Evolutionary conservation across 169 alveolate species (phyloP).

Genomic region (Eimeria acervulina): DNA sequence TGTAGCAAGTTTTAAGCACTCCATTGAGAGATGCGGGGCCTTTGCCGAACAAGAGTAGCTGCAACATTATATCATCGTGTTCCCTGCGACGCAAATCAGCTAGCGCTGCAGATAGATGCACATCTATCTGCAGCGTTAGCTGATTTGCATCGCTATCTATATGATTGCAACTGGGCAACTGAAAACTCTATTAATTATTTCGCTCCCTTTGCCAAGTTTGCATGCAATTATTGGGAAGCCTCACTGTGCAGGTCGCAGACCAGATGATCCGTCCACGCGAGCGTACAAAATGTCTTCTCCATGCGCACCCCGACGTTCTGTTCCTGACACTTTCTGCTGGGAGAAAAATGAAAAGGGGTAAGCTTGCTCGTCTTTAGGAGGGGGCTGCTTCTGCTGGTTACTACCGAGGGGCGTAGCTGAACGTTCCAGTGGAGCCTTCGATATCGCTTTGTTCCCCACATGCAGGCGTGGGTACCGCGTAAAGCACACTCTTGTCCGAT

Average conservation of each 20-base stretch:
- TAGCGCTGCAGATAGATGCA: not conserved
- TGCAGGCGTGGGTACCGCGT: conserved; percentile 50
- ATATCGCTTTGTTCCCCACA: not conserved
- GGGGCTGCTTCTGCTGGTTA: not conserved
- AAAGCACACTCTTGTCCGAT: conserved; percentile 41
- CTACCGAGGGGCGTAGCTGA: not conserved
- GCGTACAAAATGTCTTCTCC: conserved; percentile 49
- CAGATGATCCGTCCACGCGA: conserved; percentile 71
- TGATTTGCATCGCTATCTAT: too few species aligned
- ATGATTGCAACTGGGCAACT: not conserved
- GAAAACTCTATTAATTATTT: not conserved
- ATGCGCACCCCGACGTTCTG: conserved; percentile 68
- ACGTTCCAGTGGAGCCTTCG: not conserved
- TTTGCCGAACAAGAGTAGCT: conserved; percentile 62
- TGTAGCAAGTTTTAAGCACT: conserved; percentile 67
- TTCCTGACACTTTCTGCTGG: conserved; percentile 77
- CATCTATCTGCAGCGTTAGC: too few species aligned
- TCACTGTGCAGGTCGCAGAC: conserved; percentile 75
- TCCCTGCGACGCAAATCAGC: conserved; percentile 42
- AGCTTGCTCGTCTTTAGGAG: conserved; percentile 4
- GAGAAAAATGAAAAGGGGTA: conserved; percentile 68
- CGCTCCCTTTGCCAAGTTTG: not conserved
- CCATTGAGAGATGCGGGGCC: conserved; percentile 73
- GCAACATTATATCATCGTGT: conserved; percentile 72
- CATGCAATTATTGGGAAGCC: not conserved